Conservation (phyloP, 306 rosid genomes). For the Begonia fuchsioides region DNA sequence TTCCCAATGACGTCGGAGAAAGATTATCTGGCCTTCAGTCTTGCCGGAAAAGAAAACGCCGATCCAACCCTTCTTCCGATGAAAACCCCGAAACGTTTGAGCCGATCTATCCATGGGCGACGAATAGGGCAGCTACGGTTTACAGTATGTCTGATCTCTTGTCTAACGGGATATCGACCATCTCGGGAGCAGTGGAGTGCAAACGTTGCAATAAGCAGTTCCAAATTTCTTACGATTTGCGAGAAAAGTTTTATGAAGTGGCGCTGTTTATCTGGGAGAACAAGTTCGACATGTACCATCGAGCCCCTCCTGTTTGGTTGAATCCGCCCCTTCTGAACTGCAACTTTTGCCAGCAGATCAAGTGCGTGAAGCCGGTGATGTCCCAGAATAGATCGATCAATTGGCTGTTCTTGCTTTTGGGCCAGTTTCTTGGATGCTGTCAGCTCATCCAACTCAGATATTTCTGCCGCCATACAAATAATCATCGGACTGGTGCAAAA, state of each 20-base stretch:
- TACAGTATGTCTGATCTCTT: conserved; percentile 1
- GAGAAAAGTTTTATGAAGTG: conserved; percentile 1
- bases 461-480: conserved; percentile 13
- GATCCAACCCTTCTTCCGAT: not conserved
- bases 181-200: conserved; percentile 2
- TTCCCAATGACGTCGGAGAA: no score
- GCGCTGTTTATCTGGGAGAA: not conserved
- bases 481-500: conserved; percentile 20
- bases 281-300: conserved; percentile 5
- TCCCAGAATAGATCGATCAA: conserved; percentile 11
- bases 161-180: not conserved
- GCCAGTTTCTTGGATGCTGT: conserved; percentile 13
- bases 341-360: conserved; percentile 4
- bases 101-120: conserved; percentile 12
- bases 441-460: conserved; percentile 3
- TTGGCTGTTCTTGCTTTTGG: conserved; percentile 16
- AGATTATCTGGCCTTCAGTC: no score
- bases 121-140: conserved; percentile 1
- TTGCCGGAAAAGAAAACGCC: not conserved
- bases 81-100: conserved; percentile 3
- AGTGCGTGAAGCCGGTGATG: conserved; percentile 6
- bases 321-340: conserved; percentile 6
- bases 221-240: no score
- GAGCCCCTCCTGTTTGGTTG: conserved; percentile 13
- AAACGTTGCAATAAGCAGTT: no score